Percentiles rank a stretch among this genome's conserved stretches.
phyloP scores from a whole-genome alignment of 164 flowering plant genomes.

The Dillenia turbinata region DNA sequence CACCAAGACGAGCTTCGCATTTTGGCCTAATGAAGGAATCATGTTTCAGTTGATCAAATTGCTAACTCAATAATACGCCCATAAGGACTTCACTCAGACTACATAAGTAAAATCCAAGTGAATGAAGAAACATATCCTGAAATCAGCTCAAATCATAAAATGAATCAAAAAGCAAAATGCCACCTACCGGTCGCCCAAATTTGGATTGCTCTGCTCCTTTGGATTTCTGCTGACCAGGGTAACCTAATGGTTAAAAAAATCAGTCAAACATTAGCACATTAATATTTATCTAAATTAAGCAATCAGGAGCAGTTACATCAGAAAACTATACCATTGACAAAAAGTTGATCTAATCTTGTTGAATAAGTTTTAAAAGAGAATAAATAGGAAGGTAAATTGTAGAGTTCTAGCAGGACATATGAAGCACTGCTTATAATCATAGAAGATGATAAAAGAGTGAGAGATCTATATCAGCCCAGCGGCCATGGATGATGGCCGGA shows the following conservation, averaged over 20 bases:
- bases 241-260: conserved; percentile 38
- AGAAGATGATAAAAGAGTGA: too few relatives aligned
- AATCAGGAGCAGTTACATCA: background rate
- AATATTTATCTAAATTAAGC: background rate
- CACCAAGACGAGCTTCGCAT: conserved; percentile 87
- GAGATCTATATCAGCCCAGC: too few relatives aligned
- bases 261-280: background rate
- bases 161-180: conserved; percentile 3
- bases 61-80: background rate
- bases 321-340: too few relatives aligned
- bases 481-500: too few relatives aligned
- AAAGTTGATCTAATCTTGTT: too few relatives aligned
- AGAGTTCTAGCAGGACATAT: too few relatives aligned
- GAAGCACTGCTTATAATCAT: too few relatives aligned
- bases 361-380: too few relatives aligned
- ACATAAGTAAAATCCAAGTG: background rate
- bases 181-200: conserved; percentile 84
- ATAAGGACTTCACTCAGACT: background rate
- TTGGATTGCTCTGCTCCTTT: conserved; percentile 65
- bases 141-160: background rate
- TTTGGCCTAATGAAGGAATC: conserved; percentile 52
- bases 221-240: conserved; percentile 74
- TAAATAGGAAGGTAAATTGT: too few relatives aligned
- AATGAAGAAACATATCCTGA: background rate
- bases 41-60: background rate